Percentiles rank a stretch among this genome's conserved stretches.
phyloP scores from a whole-genome alignment of 2,329 filamentous ascomycete species.

The Phoma sp. region DNA sequence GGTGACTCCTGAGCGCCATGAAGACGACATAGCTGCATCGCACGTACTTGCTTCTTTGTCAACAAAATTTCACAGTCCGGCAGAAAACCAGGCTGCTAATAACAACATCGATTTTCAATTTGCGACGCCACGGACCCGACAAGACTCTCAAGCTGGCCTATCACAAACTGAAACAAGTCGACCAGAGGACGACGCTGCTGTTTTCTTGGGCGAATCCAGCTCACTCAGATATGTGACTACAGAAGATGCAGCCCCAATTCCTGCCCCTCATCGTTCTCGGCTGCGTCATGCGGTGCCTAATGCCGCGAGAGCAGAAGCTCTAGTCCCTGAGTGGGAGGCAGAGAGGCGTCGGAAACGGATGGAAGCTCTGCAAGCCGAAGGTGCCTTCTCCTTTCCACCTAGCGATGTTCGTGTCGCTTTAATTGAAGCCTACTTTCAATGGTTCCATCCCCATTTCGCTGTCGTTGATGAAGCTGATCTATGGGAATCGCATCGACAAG shows the following conservation, averaged over 20 bases:
- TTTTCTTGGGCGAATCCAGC: slow-evolving; percentile 56
- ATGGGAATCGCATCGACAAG: slow-evolving; percentile 47
- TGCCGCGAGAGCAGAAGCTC: slow-evolving; percentile 41
- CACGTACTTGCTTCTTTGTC: slow-evolving; percentile 39
- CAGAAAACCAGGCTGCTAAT: slow-evolving; percentile 18
- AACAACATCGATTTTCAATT: slow-evolving; percentile 20
- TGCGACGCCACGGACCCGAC: slow-evolving; percentile 18
- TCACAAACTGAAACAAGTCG: slow-evolving; percentile 24
- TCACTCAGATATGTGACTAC: slow-evolving; percentile 57
- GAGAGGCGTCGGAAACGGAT: slow-evolving; percentile 44
- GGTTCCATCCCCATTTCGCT: slow-evolving; percentile 64
- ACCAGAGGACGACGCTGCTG: slow-evolving; percentile 34
- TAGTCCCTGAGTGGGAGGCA: slow-evolving; percentile 46
- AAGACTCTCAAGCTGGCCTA: slow-evolving; percentile 16
- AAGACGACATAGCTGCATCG: slow-evolving; percentile 38
- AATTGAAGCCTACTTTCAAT: slow-evolving; percentile 60
- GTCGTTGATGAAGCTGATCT: slow-evolving; percentile 58
- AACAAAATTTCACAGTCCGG: slow-evolving; percentile 32
- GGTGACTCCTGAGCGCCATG: slow-evolving; percentile 27
- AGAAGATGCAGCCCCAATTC: slow-evolving; percentile 32
- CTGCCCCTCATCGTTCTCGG: slow-evolving; percentile 21
- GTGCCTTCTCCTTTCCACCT: slow-evolving; percentile 56
- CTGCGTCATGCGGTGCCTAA: slow-evolving; percentile 44
- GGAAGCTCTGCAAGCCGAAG: slow-evolving; percentile 48
- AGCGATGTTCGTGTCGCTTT: slow-evolving; percentile 51